These are phyloP conservation scores for Sphagnum contortum DNA, from an alignment of 225 moss, liverwort and hornwort genomes.

Conservation along the genomic window DNA sequence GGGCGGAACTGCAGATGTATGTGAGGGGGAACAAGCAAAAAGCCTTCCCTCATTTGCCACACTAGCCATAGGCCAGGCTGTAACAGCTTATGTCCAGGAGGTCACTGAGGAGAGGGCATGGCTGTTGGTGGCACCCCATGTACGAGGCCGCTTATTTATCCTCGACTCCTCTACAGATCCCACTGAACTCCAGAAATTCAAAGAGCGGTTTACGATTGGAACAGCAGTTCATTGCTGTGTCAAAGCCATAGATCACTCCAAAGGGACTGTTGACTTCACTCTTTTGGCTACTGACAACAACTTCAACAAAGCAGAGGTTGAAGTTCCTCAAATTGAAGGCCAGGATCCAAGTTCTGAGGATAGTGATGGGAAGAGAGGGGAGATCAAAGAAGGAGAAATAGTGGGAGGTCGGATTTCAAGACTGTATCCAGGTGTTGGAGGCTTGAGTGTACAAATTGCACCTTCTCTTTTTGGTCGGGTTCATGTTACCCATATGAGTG, in stretches of 20 bases:
- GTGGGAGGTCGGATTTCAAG: slow-evolving; percentile 71
- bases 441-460: slow-evolving; percentile 66
- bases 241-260: slow-evolving; percentile 32
- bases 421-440: slow-evolving; percentile 58
- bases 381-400: slow-evolving; percentile 40
- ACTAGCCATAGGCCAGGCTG: slow-evolving; percentile 32
- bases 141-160: slow-evolving; percentile 69
- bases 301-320: slow-evolving; percentile 16
- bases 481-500: slow-evolving; percentile 76
- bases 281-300: slow-evolving; percentile 13
- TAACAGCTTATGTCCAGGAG: slow-evolving; percentile 70
- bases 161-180: slow-evolving; percentile 70
- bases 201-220: slow-evolving; percentile 51
- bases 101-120: slow-evolving; percentile 67
- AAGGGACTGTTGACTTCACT: slow-evolving; percentile 57
- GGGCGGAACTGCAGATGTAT: too few relatives aligned
- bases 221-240: slow-evolving; percentile 57
- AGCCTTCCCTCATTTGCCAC: slow-evolving; percentile 40
- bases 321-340: slow-evolving; percentile 16
- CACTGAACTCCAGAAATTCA: slow-evolving; percentile 51
- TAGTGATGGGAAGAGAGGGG: slow-evolving; percentile 9
- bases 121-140: slow-evolving; percentile 65
- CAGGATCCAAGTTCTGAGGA: slow-evolving; percentile 5
- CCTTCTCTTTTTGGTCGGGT: slow-evolving; percentile 60
- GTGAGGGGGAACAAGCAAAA: slow-evolving; percentile 4